These are phyloP conservation scores for Urostyla sp. DNA, from an alignment of 73 alveolate genomes.

Conservation along the genomic window DNA sequence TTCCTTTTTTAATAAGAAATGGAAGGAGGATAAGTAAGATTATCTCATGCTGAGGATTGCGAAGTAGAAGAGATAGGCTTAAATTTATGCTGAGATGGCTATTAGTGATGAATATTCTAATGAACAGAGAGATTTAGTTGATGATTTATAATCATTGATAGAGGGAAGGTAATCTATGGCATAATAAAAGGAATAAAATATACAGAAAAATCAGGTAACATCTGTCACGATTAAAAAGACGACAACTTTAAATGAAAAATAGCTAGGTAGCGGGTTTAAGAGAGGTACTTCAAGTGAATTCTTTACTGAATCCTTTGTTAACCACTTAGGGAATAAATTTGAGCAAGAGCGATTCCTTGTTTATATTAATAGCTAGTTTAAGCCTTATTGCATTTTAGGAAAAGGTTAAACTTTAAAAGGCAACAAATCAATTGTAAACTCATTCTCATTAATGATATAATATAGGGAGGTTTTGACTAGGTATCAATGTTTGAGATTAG, in stretches of 20 bases:
- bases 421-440: background rate
- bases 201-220: too few species aligned
- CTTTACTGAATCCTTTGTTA: too few species aligned
- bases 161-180: too few species aligned
- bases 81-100: constrained; percentile 1
- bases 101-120: constrained; percentile 11
- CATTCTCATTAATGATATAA: too few species aligned
- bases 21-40: constrained; percentile 43
- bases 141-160: background rate
- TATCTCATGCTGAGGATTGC: constrained; percentile 27
- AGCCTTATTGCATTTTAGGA: constrained; percentile 18
- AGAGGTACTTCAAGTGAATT: too few species aligned
- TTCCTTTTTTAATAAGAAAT: constrained; percentile 10
- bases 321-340: too few species aligned
- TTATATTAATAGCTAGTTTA: background rate
- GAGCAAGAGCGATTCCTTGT: too few species aligned
- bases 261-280: too few species aligned
- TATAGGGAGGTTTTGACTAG: constrained; percentile 25
- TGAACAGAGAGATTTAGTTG: constrained; percentile 30
- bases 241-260: too few species aligned
- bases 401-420: background rate
- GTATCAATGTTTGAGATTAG: background rate
- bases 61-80: too few species aligned
- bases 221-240: too few species aligned
- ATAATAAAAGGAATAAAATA: too few species aligned